phyloP scores from a whole-genome alignment of 192 early-diverging fungal species.

The Cladochytrium replicatum region DNA sequence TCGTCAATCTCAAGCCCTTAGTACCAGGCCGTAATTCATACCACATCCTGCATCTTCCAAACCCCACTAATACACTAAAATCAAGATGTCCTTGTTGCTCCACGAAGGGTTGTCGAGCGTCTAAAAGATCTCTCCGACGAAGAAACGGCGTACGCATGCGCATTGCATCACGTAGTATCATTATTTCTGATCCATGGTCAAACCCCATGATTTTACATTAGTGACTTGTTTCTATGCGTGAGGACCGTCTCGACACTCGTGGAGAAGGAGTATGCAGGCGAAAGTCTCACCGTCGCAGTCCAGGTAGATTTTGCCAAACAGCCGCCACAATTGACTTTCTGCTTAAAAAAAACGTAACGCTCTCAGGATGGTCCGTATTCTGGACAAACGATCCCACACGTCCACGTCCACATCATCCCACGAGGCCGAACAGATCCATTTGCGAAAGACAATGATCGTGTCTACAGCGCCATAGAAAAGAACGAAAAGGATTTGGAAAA shows the following conservation, averaged over 20 bases:
- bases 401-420: constrained; percentile 88
- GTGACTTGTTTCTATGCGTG: constrained; percentile 72
- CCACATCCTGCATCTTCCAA: not conserved
- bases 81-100: constrained; percentile 73
- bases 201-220: too few species aligned
- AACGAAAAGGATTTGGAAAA: constrained; percentile 28
- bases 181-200: constrained; percentile 15
- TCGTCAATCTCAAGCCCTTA: constrained; percentile 92
- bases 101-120: constrained; percentile 56
- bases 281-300: constrained; percentile 69
- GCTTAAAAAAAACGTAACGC: not conserved
- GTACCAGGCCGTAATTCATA: constrained; percentile 34
- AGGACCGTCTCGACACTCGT: constrained; percentile 66
- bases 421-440: constrained; percentile 69
- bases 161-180: not conserved
- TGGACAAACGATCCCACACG: constrained; percentile 79
- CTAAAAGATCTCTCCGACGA: constrained; percentile 68
- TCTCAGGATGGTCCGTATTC: constrained; percentile 60
- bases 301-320: constrained; percentile 37
- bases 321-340: not conserved
- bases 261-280: constrained; percentile 60
- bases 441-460: constrained; percentile 77
- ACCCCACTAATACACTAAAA: not conserved
- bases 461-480: constrained; percentile 66
- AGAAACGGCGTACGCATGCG: constrained; percentile 63